Evolutionary conservation across 345 rosid genomes (phyloP).

Genomic region (Psidium friedrichsthalianum): DNA sequence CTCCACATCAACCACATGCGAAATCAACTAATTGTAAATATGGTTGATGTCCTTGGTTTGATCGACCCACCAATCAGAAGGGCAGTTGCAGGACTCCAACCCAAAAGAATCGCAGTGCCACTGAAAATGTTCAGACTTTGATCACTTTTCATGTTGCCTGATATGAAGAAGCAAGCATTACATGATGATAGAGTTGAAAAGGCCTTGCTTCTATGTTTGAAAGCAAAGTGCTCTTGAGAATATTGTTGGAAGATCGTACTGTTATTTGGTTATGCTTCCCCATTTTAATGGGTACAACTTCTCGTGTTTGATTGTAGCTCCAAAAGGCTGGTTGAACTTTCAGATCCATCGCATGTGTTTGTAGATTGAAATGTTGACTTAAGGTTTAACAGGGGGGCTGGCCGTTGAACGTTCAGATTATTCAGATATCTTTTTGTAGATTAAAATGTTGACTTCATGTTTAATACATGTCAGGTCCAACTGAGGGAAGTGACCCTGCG

Average conservation of each 20-base stretch:
- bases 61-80: not conserved
- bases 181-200: not conserved
- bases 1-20: not conserved
- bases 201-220: not conserved
- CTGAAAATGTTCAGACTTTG: not conserved
- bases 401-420: not conserved
- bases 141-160: not conserved
- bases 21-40: not conserved
- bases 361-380: not conserved
- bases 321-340: not conserved
- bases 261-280: not conserved
- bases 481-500: conserved; percentile 61
- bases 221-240: not conserved
- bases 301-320: not conserved
- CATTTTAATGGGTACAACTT: not conserved
- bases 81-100: not conserved
- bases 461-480: conserved; percentile 11
- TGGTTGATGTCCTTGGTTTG: not conserved
- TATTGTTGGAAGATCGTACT: not conserved
- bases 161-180: not conserved
- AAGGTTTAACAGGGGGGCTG: not conserved
- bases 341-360: not conserved
- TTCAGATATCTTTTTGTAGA: not conserved
- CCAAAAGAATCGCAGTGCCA: not conserved
- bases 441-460: not conserved